Evolutionary conservation across 1,284 basidiomycete genomes (phyloP), one percentile per base, ranked within the genome.

Genomic region (Irpex rosettiformis): DNA sequence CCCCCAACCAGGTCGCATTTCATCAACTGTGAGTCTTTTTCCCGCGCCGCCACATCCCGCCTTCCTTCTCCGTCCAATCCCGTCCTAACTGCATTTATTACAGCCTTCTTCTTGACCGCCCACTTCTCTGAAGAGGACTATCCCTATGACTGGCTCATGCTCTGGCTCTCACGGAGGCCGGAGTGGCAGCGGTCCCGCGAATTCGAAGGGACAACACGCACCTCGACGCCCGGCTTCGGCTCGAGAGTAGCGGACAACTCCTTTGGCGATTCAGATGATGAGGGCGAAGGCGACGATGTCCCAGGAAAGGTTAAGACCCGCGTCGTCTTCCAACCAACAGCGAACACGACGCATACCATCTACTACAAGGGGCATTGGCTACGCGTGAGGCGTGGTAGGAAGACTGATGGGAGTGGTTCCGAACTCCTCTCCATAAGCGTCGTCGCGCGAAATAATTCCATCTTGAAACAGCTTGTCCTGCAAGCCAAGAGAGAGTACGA

Each of bases 401-500:
- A 89, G 75, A 74, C 71, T 57, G 87, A 89, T 33, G 80, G 79
- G 33, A 80, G 79, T 60, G 80, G 84, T 42, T 83, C 82, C 64
- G 89, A 91, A 73, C 77, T 88, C 71, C 71, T 91, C 62, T 88
- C 86, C 51, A 86, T 91, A 70, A 89, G 87, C 65, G 90, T 92
- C 61, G 87, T 92, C 42, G 90, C 89, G 7, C 82, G 90, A 37
- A 87, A 79, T 63, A 91, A 92, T 74, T 80, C 82, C 47, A 87
- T 92, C 66, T 80, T 92, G 65, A 92, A 92, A 73, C 88, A 91
- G 72, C 85, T 92, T 60, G 89, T 92, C 42, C 81, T 91, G n/a
- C 86, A 91, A 67, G 89, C 89, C n/a, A 92, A 92, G 77, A 83
- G 82, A 67, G 88, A 90, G 67, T 92, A 92, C 67, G 90, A 92